phyloP scores from a whole-genome alignment of 2,329 filamentous ascomycete species.

The Cordyceps pruinosa region DNA sequence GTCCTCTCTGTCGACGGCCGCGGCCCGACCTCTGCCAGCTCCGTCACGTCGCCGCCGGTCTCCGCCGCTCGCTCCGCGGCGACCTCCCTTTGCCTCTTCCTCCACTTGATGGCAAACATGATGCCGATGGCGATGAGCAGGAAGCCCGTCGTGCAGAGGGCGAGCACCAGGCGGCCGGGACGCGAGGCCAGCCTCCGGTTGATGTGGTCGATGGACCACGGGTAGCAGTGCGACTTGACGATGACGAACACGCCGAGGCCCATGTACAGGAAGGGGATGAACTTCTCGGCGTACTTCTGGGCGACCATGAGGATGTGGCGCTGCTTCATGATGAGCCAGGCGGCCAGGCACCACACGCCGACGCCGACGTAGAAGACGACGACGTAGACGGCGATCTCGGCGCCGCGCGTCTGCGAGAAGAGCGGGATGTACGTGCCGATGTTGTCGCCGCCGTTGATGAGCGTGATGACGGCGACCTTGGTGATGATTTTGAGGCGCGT shows the following conservation, averaged over 20 bases:
- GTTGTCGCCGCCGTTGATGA: slow-evolving; percentile 31
- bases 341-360: slow-evolving; percentile 25
- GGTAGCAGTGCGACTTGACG: slow-evolving; percentile 26
- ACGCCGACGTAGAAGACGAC: slow-evolving; percentile 27
- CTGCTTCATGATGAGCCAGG: slow-evolving; percentile 26
- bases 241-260: slow-evolving; percentile 28
- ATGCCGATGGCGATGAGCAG: slow-evolving; percentile 11
- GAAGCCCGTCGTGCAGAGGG: slow-evolving; percentile 15
- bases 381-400: slow-evolving; percentile 27
- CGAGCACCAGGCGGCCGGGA: slow-evolving; percentile 14
- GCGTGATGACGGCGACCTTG: slow-evolving; percentile 25
- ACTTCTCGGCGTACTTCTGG: slow-evolving; percentile 19
- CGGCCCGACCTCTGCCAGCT: neutral
- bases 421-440: slow-evolving; percentile 29
- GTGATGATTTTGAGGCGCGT: slow-evolving; percentile 18
- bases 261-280: slow-evolving; percentile 27
- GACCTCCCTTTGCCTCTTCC: slow-evolving; percentile 2
- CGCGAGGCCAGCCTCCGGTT: slow-evolving; percentile 14
- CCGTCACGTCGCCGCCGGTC: neutral
- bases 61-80: neutral
- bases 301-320: slow-evolving; percentile 22
- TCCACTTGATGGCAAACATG: slow-evolving; percentile 11
- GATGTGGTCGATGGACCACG: slow-evolving; percentile 27
- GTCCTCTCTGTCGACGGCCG: neutral
- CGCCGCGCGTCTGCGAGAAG: slow-evolving; percentile 25